A percentile compares a stretch with the other conserved stretches of the same genome.
These are phyloP conservation scores for Metrosideros polymorpha DNA, from an alignment of 441 rosid genomes.

Conservation along the genomic window DNA sequence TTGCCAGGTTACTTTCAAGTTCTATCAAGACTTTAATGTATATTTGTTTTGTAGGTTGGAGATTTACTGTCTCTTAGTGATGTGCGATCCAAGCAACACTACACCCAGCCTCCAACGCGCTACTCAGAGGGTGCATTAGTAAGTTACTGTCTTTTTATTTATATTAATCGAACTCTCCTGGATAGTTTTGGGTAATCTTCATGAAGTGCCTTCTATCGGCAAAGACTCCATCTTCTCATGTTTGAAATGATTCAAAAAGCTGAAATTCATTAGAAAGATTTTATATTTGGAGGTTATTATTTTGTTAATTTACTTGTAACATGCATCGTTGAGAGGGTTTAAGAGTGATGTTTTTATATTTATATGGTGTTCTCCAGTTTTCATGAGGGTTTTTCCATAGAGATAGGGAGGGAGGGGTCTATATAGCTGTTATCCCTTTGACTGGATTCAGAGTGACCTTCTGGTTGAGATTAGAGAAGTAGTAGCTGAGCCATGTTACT, in stretches of 20 bases:
- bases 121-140: constrained; percentile 95
- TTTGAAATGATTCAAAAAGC: neutral
- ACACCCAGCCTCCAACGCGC: constrained; percentile 81
- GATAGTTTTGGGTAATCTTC: neutral
- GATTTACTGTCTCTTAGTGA: constrained; percentile 43
- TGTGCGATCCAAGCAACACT: constrained; percentile 69
- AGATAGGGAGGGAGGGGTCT: neutral
- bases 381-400: neutral
- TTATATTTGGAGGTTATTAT: neutral
- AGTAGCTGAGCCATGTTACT: neutral
- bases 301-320: neutral
- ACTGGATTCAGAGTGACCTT: neutral
- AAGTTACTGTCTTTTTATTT: neutral
- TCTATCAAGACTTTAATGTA: neutral
- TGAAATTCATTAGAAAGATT: neutral
- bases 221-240: neutral
- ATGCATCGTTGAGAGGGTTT: neutral
- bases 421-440: neutral
- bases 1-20: neutral
- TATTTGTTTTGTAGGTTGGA: constrained; percentile 44
- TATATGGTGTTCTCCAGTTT: neutral
- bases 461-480: neutral
- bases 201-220: neutral
- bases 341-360: neutral
- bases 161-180: neutral